Conservation (phyloP, 768 basidiomycete species). For the Termitomyces sp. region DNA sequence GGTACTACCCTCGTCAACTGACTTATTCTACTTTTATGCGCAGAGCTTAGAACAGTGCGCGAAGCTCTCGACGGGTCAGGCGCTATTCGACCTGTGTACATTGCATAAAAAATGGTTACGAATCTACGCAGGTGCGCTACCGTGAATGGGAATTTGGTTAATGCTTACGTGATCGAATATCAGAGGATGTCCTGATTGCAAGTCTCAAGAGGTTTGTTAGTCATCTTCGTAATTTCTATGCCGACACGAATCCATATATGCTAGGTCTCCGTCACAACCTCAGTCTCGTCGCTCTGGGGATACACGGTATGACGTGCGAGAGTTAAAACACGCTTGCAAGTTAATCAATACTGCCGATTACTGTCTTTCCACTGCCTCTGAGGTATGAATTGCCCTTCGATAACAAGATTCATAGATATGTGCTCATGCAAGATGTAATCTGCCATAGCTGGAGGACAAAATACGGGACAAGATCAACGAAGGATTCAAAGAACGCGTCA, state of each 20-base stretch:
- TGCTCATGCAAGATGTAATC: neutral
- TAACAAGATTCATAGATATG: neutral
- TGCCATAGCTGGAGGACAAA: slow-evolving; percentile 80
- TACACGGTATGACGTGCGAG: slow-evolving; percentile 64
- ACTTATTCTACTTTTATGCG: slow-evolving; percentile 95
- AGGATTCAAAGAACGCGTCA: slow-evolving; percentile 72
- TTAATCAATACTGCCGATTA: slow-evolving; percentile 97
- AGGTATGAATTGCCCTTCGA: slow-evolving; percentile 39
- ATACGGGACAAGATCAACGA: slow-evolving; percentile 77
- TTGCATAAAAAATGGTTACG: slow-evolving; percentile 93
- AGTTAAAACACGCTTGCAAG: slow-evolving; percentile 80
- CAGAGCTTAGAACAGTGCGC: slow-evolving; percentile 94
- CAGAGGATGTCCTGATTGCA: slow-evolving; percentile 82
- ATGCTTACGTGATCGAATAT: slow-evolving; percentile 3
- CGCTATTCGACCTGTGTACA: slow-evolving; percentile 73
- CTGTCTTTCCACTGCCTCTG: slow-evolving; percentile 85
- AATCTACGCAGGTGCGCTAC: slow-evolving; percentile 74
- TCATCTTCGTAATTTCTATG: neutral
- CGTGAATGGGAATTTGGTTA: neutral
- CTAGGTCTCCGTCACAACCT: slow-evolving; percentile 31
- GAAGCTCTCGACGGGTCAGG: slow-evolving; percentile 78
- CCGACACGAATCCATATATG: slow-evolving; percentile 4
- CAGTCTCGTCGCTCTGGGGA: slow-evolving; percentile 70
- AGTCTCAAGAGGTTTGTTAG: slow-evolving; percentile 60
- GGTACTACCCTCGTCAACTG: slow-evolving; percentile 90